phyloP scores from a whole-genome alignment of 2,329 filamentous ascomycete genomes.

The Elsinoe australis region DNA sequence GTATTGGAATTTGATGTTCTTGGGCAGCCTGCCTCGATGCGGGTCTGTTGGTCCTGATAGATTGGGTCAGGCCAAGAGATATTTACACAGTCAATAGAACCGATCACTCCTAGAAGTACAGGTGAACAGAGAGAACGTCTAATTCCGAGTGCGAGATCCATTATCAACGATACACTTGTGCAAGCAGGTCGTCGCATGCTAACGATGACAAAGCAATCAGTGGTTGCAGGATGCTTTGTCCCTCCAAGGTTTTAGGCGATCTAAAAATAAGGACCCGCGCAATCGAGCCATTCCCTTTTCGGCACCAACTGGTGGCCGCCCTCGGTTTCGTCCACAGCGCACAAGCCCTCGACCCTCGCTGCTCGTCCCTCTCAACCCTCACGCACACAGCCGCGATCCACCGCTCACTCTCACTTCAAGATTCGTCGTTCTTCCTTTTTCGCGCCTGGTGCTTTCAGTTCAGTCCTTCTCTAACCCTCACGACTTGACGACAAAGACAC shows the following conservation, averaged over 20 bases:
- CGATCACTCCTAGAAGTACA: too few species aligned
- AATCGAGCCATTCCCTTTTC: too few species aligned
- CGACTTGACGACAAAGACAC: conserved; percentile 12
- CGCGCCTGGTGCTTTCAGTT: conserved; percentile 11
- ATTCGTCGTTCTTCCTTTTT: neutral
- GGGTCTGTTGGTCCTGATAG: neutral
- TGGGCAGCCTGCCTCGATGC: conserved; percentile 1
- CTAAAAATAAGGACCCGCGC: too few species aligned
- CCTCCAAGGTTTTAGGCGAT: too few species aligned
- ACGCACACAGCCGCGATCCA: conserved; percentile 10
- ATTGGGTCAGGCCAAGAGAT: too few species aligned
- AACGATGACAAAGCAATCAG: conserved; percentile 13
- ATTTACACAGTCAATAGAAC: too few species aligned
- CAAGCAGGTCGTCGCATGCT: too few species aligned
- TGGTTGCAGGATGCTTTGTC: neutral
- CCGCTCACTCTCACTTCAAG: conserved; percentile 3
- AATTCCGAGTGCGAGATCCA: too few species aligned
- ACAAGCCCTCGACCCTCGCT: neutral
- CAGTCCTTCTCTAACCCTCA: conserved; percentile 10
- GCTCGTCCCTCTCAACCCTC: neutral
- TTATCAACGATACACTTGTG: neutral
- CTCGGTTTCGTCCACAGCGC: neutral
- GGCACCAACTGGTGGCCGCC: too few species aligned
- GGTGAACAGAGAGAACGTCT: too few species aligned
- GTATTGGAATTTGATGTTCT: neutral